These are phyloP conservation scores for Cylindrodendrum hubeiense DNA, from an alignment of 2,329 filamentous ascomycete species.

Conservation along the genomic window DNA sequence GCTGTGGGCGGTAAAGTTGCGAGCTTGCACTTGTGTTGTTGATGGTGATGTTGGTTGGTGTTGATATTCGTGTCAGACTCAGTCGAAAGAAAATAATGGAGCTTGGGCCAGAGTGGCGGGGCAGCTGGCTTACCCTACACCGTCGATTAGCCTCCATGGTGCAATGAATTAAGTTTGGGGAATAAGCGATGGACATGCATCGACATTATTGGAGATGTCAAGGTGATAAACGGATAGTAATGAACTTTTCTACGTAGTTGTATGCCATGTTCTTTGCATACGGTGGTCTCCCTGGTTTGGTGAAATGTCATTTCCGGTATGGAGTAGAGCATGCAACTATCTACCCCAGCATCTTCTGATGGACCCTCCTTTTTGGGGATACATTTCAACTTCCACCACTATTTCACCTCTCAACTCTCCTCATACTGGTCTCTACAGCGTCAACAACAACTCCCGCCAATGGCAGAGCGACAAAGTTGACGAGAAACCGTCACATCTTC, in stretches of 20 bases:
- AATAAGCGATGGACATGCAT: background rate
- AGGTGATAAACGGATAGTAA: background rate
- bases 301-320: background rate
- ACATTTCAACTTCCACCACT: conserved; percentile 1
- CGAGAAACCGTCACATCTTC: background rate
- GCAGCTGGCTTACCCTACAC: conserved; percentile 23
- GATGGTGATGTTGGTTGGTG: conserved; percentile 1
- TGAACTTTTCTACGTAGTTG: too few relatives aligned
- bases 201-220: background rate
- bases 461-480: background rate
- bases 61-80: conserved; percentile 10
- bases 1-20: background rate
- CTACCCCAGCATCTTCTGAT: background rate
- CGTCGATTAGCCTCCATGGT: background rate
- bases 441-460: background rate
- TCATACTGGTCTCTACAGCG: background rate
- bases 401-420: background rate
- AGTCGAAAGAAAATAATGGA: conserved; percentile 22
- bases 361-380: conserved; percentile 1
- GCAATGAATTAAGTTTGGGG: background rate
- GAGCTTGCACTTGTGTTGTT: conserved; percentile 8
- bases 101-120: conserved; percentile 27
- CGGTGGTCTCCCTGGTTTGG: background rate
- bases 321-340: background rate
- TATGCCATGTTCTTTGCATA: background rate